A percentile compares a stretch with the other conserved stretches of the same genome.
Evolutionary conservation across 108 stramenopile genomes (phyloP).

Genomic region (Seminavis robusta): DNA sequence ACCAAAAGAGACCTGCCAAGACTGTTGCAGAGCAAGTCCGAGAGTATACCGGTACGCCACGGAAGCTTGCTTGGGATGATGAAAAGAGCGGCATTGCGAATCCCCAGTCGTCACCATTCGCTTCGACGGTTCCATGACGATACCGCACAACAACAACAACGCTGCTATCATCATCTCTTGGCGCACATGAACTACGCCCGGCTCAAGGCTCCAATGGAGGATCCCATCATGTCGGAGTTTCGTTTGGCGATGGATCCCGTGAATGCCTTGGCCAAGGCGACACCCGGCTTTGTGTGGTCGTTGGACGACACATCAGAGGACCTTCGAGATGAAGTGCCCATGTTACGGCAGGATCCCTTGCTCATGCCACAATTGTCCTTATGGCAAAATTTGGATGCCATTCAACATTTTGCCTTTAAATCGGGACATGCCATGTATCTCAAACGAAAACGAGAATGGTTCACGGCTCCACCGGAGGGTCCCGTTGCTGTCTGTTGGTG

Average conservation of each 20-base stretch:
- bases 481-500: slow-evolving; percentile 24
- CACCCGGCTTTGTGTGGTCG: slow-evolving; percentile 25
- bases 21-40: too few relatives aligned
- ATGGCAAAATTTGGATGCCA: slow-evolving; percentile 10
- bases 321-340: slow-evolving; percentile 5
- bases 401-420: slow-evolving; percentile 25
- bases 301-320: slow-evolving; percentile 11
- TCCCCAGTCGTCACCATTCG: too few relatives aligned
- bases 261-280: slow-evolving; percentile 18
- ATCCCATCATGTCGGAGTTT: slow-evolving; percentile 23
- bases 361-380: slow-evolving; percentile 27
- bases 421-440: slow-evolving; percentile 32
- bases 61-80: too few relatives aligned
- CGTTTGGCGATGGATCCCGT: slow-evolving; percentile 19
- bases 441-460: slow-evolving; percentile 23
- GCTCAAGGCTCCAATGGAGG: slow-evolving; percentile 14
- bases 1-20: too few relatives aligned
- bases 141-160: too few relatives aligned
- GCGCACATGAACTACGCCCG: slow-evolving; percentile 33
- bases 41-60: too few relatives aligned
- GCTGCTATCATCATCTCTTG: slow-evolving; percentile 6
- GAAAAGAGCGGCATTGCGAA: too few relatives aligned
- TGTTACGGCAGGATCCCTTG: slow-evolving; percentile 13
- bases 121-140: too few relatives aligned
- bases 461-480: slow-evolving; percentile 2